Conservation (phyloP, 2,329 filamentous ascomycete species). For the Penicillium olsonii region DNA sequence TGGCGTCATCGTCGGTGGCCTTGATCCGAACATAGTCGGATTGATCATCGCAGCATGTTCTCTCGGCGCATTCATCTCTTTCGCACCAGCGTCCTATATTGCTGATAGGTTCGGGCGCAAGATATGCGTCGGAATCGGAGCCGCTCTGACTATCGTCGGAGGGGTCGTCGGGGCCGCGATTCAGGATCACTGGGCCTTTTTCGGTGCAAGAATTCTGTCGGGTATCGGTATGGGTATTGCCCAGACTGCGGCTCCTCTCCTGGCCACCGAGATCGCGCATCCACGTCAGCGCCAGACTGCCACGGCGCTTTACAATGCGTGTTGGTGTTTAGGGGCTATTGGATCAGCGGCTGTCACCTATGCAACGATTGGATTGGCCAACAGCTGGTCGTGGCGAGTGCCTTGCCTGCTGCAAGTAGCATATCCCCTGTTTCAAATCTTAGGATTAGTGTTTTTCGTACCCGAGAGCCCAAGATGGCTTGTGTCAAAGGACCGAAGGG, state of each 20-base stretch:
- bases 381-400: constrained; percentile 54
- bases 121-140: constrained; percentile 47
- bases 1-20: constrained; percentile 10
- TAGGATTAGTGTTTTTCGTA: constrained; percentile 52
- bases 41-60: constrained; percentile 21
- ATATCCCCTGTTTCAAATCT: constrained; percentile 49
- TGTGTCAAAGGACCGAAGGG: constrained; percentile 58
- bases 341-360: constrained; percentile 12
- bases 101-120: constrained; percentile 49
- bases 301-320: constrained; percentile 30
- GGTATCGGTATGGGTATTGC: constrained; percentile 40
- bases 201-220: constrained; percentile 31
- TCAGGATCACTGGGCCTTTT: constrained; percentile 22
- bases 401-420: constrained; percentile 57
- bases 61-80: constrained; percentile 18
- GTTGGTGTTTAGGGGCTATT: constrained; percentile 20
- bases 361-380: constrained; percentile 13
- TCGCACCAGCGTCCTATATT: constrained; percentile 21
- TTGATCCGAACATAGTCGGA: constrained; percentile 18
- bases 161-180: constrained; percentile 21
- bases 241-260: constrained; percentile 26
- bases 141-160: constrained; percentile 25
- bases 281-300: constrained; percentile 30
- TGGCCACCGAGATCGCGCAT: constrained; percentile 32
- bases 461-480: constrained; percentile 66